Base-by-base conservation (phyloP, 768 basidiomycete species). In the Mycena epipterygia region DNA sequence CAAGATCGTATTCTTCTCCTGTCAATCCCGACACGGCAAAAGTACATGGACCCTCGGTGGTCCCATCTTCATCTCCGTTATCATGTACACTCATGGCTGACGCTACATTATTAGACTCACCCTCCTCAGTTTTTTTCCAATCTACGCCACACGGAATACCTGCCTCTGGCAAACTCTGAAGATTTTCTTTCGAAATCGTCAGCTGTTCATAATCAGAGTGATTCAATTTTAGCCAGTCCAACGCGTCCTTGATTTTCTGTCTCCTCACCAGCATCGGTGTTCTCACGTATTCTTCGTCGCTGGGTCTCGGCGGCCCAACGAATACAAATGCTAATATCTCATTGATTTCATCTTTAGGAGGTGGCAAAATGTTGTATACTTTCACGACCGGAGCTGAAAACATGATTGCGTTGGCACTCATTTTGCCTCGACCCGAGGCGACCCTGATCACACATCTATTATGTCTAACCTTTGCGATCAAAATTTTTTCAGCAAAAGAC, bases 371-470 rank as follows among this genome's bases (percentile, higher is more conserved):
- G 23, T 74, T 42, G 52, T 75, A 78, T 7, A 80, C 59, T 48
- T 77, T 76, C 0, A 64, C 60, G 6, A 75, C 57, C 0, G 79
- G 79, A 5, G 65, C 53, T 30, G 66, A 58, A 64, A 76, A 79
- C 23, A 70, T 69, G 13, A 81, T 69, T 6, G 73, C 77, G 73
- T 81, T 80, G n/a, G n/a, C n/a, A n/a, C n/a, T n/a, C n/a, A n/a
- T n/a, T n/a, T n/a, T n/a, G n/a, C n/a, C n/a, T n/a, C 65, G 37
- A 2, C 81, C 81, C 14, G 72, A 73, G 3, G 69, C 41, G 0
- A 82, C 76, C 13, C 73, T 58, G 0, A 81, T 74, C 13, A 82
- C 62, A 66, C 78, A 82, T 12, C 60, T n/a, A 32, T 79, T 82
- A 33, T 78, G 78, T 3, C 78, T 23, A 63, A 74, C 62, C 67